phyloP scores from a whole-genome alignment of 2,329 filamentous ascomycete species.

The Aspergillus pseudotamarii region DNA sequence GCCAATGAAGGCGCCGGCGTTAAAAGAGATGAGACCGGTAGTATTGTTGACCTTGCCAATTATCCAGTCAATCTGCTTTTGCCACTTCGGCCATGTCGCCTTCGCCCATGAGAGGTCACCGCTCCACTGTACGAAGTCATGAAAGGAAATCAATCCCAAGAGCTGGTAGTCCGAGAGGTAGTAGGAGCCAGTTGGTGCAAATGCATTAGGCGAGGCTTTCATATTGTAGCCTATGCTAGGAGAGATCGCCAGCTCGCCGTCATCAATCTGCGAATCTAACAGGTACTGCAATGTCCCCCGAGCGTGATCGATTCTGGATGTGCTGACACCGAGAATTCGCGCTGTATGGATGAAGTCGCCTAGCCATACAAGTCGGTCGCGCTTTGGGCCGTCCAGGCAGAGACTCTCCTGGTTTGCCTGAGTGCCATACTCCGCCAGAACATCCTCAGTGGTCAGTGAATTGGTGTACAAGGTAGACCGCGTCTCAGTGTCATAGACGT shows the following conservation, averaged over 20 bases:
- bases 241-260: slow-evolving; percentile 15
- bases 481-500: slow-evolving; percentile 15
- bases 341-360: slow-evolving; percentile 24
- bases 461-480: slow-evolving; percentile 20
- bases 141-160: not conserved
- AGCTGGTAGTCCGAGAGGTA: not conserved
- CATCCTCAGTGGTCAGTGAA: slow-evolving; percentile 6
- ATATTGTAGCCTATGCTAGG: slow-evolving; percentile 17
- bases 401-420: slow-evolving; percentile 29
- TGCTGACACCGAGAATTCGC: slow-evolving; percentile 20
- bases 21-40: not conserved
- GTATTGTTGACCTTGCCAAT: not conserved
- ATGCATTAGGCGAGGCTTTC: not conserved
- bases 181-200: not conserved
- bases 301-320: slow-evolving; percentile 16
- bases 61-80: not conserved
- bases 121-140: not conserved
- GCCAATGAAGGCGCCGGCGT: slow-evolving; percentile 24
- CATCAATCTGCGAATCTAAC: slow-evolving; percentile 14
- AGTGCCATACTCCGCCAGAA: slow-evolving; percentile 19
- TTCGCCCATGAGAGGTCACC: not conserved
- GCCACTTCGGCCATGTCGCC: not conserved
- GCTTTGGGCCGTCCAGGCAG: slow-evolving; percentile 58
- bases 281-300: slow-evolving; percentile 17
- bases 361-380: slow-evolving; percentile 51